Evolutionary conservation across 2,329 filamentous ascomycete species (phyloP).

Genomic region (Aspergillus japonicus): DNA sequence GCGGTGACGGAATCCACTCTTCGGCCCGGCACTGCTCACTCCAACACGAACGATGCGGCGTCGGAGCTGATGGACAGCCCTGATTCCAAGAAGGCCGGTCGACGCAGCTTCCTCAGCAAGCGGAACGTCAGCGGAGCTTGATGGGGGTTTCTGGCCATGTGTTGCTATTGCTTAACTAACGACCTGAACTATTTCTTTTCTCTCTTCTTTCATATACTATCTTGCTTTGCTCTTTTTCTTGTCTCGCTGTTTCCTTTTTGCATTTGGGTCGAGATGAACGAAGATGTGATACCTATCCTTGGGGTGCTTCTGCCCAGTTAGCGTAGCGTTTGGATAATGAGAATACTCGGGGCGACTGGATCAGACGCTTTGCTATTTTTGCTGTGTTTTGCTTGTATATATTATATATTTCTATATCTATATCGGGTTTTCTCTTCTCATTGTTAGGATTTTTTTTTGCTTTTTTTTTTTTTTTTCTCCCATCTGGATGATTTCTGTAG

Average conservation of each 20-base stretch:
- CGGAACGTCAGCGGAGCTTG: conserved; percentile 39
- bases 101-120: conserved; percentile 50
- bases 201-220: conserved; percentile 1
- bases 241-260: not conserved
- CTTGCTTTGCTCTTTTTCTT: not conserved
- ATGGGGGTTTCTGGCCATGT: not conserved
- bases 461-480: too few relatives aligned
- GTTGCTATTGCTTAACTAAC: conserved; percentile 6
- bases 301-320: conserved; percentile 1
- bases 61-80: conserved; percentile 38
- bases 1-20: conserved; percentile 48
- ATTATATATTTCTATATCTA: not conserved
- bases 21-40: conserved; percentile 39
- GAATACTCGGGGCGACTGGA: not conserved
- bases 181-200: conserved; percentile 7
- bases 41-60: conserved; percentile 27
- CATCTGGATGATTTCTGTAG: too few relatives aligned
- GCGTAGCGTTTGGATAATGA: conserved; percentile 8
- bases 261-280: not conserved
- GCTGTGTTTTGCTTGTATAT: not conserved
- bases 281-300: conserved; percentile 6
- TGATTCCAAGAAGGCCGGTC: conserved; percentile 41
- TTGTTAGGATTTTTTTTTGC: too few relatives aligned
- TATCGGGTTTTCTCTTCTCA: too few relatives aligned
- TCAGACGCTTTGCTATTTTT: not conserved